Base-by-base conservation (phyloP, 2,329 filamentous ascomycete genomes). In the Beauveria caledonica region DNA sequence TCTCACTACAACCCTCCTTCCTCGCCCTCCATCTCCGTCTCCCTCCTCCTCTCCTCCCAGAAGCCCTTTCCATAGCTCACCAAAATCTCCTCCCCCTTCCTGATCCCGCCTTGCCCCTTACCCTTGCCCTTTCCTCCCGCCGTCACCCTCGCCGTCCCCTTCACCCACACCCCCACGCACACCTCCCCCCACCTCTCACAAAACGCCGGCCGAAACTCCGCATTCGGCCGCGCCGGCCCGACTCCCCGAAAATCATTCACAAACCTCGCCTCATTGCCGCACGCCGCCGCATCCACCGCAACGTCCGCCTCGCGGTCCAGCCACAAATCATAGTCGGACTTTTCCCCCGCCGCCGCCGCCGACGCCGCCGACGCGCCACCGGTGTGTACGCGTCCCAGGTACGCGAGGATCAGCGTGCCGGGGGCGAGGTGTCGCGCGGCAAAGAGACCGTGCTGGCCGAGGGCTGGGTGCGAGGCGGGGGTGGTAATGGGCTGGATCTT, bases 11-110 rank as follows among this genome's bases (percentile, higher is more conserved):
- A 15, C 11, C 33, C 10, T 33, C 29, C 10, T 33, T 36, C 33
- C 5, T n/a, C 13, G 1, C 5, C 46, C 23, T 39, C 49, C 25
- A 23, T n/a, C 46, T 52, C 57, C 57, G 13, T 45, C 25, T 67
- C 64, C 63, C 73, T 73, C 60, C 71, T 73, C 65, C 71, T 78
- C 70, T 70, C 68, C 74, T 77, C 68, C 84, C 85, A 88, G 64
- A 88, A 87, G 0, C 86, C 86, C 69, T 85, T 87, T 6, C 85
- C 86, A 66, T 88, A 87, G 64, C 82, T 86, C 13, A 88, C 82
- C 56, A 87, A 68, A 58, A 88, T 82, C 75, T 88, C 86, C 62
- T 85, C 78, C 1, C 85, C 84, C 71, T 81, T 85, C 53, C 68
- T 77, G 29, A 86, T 79, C 1, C 78, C 72, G 64, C 63, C 62